A percentile compares a stretch with the other conserved stretches of the same genome.
Evolutionary conservation across 2,329 filamentous ascomycete genomes (phyloP).

Genomic region (Diaporthe sp.): DNA sequence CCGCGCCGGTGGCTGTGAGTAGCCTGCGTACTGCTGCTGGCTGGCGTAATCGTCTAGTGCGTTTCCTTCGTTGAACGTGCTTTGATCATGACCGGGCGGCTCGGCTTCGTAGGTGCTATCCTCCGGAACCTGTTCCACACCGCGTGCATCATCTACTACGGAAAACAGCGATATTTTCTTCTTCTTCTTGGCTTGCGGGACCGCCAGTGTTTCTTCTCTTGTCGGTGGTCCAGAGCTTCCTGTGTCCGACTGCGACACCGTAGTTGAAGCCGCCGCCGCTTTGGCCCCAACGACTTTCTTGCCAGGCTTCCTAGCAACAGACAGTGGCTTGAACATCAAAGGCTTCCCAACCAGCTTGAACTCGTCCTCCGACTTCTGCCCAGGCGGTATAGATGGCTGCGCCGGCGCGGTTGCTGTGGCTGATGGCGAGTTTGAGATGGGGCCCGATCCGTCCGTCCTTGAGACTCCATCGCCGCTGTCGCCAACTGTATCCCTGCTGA

Average conservation of each 20-base stretch:
- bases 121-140: conserved; percentile 45
- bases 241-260: conserved; percentile 38
- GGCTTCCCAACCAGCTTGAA: conserved; percentile 82
- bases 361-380: conserved; percentile 72
- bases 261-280: conserved; percentile 40
- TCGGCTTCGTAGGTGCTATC: conserved; percentile 54
- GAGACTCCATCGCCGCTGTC: conserved; percentile 46
- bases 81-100: conserved; percentile 46
- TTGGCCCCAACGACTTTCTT: conserved; percentile 68
- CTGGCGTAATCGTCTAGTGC: conserved; percentile 49
- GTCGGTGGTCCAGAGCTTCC: conserved; percentile 22
- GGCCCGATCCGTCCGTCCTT: conserved; percentile 37
- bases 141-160: conserved; percentile 61
- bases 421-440: conserved; percentile 55
- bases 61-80: conserved; percentile 51
- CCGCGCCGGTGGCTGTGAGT: conserved; percentile 38
- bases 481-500: conserved; percentile 68
- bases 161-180: conserved; percentile 81
- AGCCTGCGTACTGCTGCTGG: conserved; percentile 22
- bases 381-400: conserved; percentile 66
- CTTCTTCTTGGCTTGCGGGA: conserved; percentile 53
- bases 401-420: conserved; percentile 52
- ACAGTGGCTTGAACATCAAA: conserved; percentile 90
- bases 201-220: conserved; percentile 40
- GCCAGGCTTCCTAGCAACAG: conserved; percentile 81